Conservation (phyloP, 495 filamentous ascomycete species). For the Glutinoglossum americanum region DNA sequence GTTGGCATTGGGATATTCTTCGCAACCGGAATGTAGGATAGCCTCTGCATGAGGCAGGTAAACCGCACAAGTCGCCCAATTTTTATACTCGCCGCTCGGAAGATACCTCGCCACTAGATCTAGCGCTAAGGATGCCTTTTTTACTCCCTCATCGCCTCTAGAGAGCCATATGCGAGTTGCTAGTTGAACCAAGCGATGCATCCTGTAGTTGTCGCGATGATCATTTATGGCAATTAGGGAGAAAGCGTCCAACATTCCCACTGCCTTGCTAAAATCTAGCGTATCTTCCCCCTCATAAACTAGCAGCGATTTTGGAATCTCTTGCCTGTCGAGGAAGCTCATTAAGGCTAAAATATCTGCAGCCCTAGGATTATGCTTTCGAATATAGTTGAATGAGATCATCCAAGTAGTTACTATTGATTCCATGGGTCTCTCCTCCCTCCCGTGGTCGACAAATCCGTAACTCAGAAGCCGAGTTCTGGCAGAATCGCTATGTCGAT, state of each 20-base stretch:
- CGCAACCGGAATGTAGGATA: slow-evolving; percentile 5
- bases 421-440: background rate
- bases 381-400: slow-evolving; percentile 16
- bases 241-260: slow-evolving; percentile 21
- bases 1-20: background rate
- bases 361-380: slow-evolving; percentile 17
- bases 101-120: slow-evolving; percentile 13
- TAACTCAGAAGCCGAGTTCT: background rate
- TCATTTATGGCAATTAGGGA: slow-evolving; percentile 17
- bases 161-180: slow-evolving; percentile 22
- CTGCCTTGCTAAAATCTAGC: slow-evolving; percentile 14
- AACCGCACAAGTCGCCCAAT: slow-evolving; percentile 16
- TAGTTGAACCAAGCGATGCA: slow-evolving; percentile 26
- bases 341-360: slow-evolving; percentile 24
- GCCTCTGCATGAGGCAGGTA: slow-evolving; percentile 20
- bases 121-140: slow-evolving; percentile 12
- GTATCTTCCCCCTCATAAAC: slow-evolving; percentile 7
- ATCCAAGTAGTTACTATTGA: slow-evolving; percentile 2
- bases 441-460: background rate
- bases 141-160: slow-evolving; percentile 7
- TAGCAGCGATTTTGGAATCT: slow-evolving; percentile 20
- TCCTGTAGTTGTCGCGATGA: slow-evolving; percentile 10
- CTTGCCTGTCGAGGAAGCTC: slow-evolving; percentile 20
- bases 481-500: background rate
- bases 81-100: slow-evolving; percentile 17